Conservation (phyloP, 331 rosid genomes). For the Cydonia oblonga region DNA sequence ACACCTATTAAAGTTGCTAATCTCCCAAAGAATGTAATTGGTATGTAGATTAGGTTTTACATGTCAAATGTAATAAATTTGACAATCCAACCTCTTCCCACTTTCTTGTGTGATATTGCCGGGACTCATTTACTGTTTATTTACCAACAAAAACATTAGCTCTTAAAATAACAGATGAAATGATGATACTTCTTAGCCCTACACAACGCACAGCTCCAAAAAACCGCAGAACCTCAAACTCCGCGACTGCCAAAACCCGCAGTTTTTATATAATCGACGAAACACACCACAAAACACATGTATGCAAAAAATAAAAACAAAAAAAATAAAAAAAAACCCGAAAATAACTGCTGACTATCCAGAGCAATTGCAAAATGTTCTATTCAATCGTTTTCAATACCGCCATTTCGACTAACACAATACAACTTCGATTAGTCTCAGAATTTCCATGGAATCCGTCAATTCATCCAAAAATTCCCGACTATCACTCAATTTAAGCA, state of each 20-base stretch:
- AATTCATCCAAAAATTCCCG: background rate
- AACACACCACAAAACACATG: background rate
- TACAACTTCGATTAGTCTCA: background rate
- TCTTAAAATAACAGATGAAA: background rate
- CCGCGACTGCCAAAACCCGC: background rate
- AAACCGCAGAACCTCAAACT: background rate
- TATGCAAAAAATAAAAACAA: too few species aligned
- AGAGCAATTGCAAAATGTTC: background rate
- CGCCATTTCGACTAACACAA: background rate
- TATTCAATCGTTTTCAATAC: background rate
- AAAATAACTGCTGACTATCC: background rate
- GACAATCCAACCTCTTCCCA: background rate
- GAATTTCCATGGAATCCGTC: background rate
- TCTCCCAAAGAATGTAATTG: background rate
- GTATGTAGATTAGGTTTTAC: background rate
- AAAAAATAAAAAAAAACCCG: background rate
- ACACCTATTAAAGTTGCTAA: too few species aligned
- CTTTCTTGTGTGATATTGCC: background rate
- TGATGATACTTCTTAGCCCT: background rate
- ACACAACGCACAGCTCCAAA: background rate
- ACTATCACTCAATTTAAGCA: background rate
- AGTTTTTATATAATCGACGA: background rate
- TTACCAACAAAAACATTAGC: background rate
- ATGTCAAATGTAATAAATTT: background rate
- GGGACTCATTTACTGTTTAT: background rate